A percentile compares a stretch with the other conserved stretches of the same genome.
These are phyloP conservation scores for Coelastrella sp. DNA, from an alignment of 139 green algal species.

Conservation along the genomic window DNA sequence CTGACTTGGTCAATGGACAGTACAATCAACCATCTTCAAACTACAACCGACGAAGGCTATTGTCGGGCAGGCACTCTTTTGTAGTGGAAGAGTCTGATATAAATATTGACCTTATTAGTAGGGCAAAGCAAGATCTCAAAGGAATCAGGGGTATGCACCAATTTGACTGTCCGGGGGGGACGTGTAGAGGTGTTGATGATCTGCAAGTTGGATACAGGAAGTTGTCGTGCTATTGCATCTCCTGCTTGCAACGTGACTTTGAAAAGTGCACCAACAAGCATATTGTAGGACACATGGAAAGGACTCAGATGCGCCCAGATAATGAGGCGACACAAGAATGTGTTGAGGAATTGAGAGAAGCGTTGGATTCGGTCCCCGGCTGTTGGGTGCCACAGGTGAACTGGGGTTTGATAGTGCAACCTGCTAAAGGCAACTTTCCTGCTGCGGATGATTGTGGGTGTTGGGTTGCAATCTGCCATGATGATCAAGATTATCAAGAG, in stretches of 20 bases:
- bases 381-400: background rate
- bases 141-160: constrained; percentile 11
- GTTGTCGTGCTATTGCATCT: background rate
- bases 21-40: background rate
- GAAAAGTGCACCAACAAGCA: background rate
- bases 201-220: background rate
- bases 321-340: background rate
- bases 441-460: background rate
- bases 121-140: background rate
- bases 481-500: background rate
- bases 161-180: background rate
- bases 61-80: background rate
- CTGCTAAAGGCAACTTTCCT: background rate
- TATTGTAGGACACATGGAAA: background rate
- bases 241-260: background rate
- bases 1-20: background rate
- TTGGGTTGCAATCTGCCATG: background rate
- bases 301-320: background rate
- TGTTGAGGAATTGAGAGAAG: background rate
- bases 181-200: background rate
- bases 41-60: background rate
- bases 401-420: background rate
- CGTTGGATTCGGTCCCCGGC: background rate
- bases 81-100: background rate
- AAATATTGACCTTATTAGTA: background rate